A percentile compares a stretch with the other conserved stretches of the same genome.
These are phyloP conservation scores for Xylaria longipes DNA, from an alignment of 495 filamentous ascomycete genomes.

Conservation along the genomic window DNA sequence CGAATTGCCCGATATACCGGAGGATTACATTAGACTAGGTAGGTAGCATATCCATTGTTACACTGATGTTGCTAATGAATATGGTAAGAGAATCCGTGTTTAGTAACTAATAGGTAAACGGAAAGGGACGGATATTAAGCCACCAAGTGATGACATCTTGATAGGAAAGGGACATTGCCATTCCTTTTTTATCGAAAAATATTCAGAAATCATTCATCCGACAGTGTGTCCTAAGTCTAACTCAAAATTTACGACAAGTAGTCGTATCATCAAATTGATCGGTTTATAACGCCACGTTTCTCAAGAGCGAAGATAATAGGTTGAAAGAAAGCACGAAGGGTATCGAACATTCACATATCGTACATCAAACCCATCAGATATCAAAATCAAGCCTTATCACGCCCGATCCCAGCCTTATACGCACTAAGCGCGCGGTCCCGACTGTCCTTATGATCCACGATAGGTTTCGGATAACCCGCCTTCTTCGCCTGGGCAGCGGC, in stretches of 20 bases:
- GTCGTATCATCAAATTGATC: not conserved
- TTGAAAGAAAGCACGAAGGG: not conserved
- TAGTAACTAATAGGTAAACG: not conserved
- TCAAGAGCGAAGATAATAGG: not conserved
- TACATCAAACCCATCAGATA: not conserved
- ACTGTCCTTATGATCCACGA: conserved; percentile 74
- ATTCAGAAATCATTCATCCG: not conserved
- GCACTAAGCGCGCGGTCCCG: conserved; percentile 70
- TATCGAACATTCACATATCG: not conserved
- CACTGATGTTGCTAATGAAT: not conserved
- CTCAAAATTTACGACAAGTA: not conserved
- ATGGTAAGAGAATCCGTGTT: not conserved
- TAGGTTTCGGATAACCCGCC: conserved; percentile 73
- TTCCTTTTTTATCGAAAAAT: not conserved
- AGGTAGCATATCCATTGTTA: not conserved
- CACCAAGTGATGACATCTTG: not conserved
- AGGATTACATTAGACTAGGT: not conserved
- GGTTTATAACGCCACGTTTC: not conserved
- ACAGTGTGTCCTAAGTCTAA: not conserved
- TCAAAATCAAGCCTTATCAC: conserved; percentile 29
- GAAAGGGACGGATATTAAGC: not conserved
- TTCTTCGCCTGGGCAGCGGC: conserved; percentile 63
- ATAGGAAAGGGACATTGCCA: not conserved
- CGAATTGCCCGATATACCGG: not conserved
- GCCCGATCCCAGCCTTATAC: conserved; percentile 72